Conservation (phyloP, 495 filamentous ascomycete species). For the Penicillium angulare region DNA sequence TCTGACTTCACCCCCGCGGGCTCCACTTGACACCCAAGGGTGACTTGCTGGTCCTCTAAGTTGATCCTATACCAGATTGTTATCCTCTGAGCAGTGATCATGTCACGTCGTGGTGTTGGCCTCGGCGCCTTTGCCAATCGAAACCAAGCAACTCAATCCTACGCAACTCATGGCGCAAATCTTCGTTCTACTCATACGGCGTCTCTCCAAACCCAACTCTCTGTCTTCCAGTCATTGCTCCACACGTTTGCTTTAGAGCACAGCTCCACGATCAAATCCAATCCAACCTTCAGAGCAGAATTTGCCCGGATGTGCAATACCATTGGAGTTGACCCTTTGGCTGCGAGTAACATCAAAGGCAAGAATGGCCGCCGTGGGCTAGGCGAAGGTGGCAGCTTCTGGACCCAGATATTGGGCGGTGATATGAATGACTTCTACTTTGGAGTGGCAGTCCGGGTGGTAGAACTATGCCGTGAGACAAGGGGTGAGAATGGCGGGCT, state of each 20-base stretch:
- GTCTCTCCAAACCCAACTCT: conserved; percentile 85
- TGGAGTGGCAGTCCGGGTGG: conserved; percentile 87
- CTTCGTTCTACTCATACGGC: conserved; percentile 77
- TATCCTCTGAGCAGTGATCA: conserved; percentile 15
- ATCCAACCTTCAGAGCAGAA: conserved; percentile 91
- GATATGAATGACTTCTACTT: conserved; percentile 99
- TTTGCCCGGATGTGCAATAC: conserved; percentile 98
- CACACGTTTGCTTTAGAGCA: conserved; percentile 94
- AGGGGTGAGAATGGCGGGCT: conserved; percentile 89
- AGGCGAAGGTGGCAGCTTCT: conserved; percentile 64
- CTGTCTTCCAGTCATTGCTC: conserved; percentile 90
- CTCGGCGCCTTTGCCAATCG: conserved; percentile 88
- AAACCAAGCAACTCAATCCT: conserved; percentile 75
- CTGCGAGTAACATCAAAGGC: conserved; percentile 62
- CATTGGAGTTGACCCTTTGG: conserved; percentile 92
- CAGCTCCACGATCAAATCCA: conserved; percentile 89
- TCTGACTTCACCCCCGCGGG: conserved; percentile 13
- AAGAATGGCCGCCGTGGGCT: conserved; percentile 44
- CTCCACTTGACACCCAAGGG: background rate
- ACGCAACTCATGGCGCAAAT: conserved; percentile 81
- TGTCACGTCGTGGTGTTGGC: conserved; percentile 71
- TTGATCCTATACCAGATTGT: background rate
- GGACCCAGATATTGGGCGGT: conserved; percentile 87
- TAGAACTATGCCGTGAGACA: conserved; percentile 87
- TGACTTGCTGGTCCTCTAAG: background rate